Percentiles rank a stretch among this genome's conserved stretches.
Evolutionary conservation across 164 flowering plant species (phyloP).

Genomic region (Magnolia officinalis): DNA sequence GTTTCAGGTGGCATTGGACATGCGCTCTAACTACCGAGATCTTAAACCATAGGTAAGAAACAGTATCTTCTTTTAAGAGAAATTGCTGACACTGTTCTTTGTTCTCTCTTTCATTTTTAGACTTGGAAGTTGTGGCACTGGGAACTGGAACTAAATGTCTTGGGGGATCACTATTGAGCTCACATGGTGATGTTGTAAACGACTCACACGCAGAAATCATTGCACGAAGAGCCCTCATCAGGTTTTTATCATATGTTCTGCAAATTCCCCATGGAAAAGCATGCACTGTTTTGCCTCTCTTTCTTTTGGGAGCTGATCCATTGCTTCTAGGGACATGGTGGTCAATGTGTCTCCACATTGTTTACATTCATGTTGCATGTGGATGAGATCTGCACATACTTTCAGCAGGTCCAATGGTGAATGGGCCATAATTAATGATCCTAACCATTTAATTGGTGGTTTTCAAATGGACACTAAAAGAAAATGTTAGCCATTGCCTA

Average conservation of each 20-base stretch:
- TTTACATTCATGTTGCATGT: neutral
- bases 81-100: neutral
- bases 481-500: no score
- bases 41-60: no score
- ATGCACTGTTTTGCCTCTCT: neutral
- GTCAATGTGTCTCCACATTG: no score
- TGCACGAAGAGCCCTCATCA: slow-evolving; percentile 79
- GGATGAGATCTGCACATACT: neutral
- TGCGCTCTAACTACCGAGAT: no score
- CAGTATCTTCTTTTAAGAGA: neutral
- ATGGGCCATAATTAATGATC: no score
- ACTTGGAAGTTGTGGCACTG: slow-evolving; percentile 69
- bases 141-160: slow-evolving; percentile 95
- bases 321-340: neutral
- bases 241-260: slow-evolving; percentile 34
- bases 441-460: no score
- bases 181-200: slow-evolving; percentile 73
- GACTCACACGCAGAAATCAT: slow-evolving; percentile 93
- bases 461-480: no score
- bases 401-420: neutral
- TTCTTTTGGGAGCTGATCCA: neutral
- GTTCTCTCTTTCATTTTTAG: slow-evolving; percentile 28
- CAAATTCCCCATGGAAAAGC: neutral
- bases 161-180: slow-evolving; percentile 61
- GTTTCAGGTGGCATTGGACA: no score